Evolutionary conservation across 2,329 filamentous ascomycete species (phyloP).

Genomic region (Ophiostoma angusticollis): DNA sequence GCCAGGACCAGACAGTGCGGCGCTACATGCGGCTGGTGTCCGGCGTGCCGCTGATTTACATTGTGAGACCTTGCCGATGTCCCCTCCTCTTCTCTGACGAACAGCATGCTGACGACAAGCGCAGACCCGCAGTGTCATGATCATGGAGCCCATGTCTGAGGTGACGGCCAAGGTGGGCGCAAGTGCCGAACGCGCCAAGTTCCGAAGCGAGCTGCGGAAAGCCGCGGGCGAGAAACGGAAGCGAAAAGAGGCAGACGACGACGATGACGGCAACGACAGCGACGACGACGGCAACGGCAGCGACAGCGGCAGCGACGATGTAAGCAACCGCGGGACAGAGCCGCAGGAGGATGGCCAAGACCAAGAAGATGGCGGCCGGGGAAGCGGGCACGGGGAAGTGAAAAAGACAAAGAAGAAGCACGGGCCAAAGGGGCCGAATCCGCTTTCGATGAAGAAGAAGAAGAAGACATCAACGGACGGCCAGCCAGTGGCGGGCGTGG

Average conservation of each 20-base stretch:
- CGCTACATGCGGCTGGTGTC: constrained; percentile 50
- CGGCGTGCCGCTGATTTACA: constrained; percentile 66
- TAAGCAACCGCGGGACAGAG: constrained; percentile 24
- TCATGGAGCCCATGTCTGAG: constrained; percentile 55
- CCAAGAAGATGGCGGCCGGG: constrained; percentile 13
- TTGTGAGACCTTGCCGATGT: too few species aligned
- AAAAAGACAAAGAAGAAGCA: constrained; percentile 23
- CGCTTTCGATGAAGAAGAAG: constrained; percentile 23
- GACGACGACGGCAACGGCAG: constrained; percentile 25
- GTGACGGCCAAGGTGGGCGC: constrained; percentile 50
- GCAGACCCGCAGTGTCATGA: constrained; percentile 49
- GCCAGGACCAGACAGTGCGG: constrained; percentile 54
- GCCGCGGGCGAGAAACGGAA: constrained; percentile 34
- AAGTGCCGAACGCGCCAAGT: constrained; percentile 61
- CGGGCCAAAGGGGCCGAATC: constrained; percentile 22
- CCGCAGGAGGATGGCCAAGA: constrained; percentile 22
- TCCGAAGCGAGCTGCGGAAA: constrained; percentile 53
- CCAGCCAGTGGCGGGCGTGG: neutral
- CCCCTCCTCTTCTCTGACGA: too few species aligned
- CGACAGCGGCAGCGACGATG: constrained; percentile 8
- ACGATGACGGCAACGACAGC: neutral
- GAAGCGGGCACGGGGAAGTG: constrained; percentile 18
- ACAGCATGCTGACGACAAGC: too few species aligned
- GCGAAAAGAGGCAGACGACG: constrained; percentile 21
- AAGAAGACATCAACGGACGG: constrained; percentile 18